Conservation (phyloP, 805 yeast genomes). For the Sugiyamaella boreocaroliniensis region DNA sequence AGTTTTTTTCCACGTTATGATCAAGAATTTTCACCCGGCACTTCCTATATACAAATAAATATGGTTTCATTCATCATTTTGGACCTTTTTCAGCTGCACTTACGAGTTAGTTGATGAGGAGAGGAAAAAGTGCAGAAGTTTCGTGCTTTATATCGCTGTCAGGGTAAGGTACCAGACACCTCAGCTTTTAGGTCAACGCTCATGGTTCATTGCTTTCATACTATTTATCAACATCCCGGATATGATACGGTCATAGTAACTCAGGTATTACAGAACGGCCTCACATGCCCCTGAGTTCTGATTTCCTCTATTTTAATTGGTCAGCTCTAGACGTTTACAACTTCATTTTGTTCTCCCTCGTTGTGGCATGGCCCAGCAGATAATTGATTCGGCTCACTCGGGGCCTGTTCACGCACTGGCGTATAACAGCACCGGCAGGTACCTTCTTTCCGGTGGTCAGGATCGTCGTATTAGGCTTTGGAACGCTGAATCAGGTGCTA, state of each 20-base stretch:
- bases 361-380: neutral
- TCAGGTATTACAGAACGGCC: too few relatives aligned
- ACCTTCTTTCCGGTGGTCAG: constrained; percentile 28
- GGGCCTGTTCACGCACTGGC: constrained; percentile 25
- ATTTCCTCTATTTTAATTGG: too few relatives aligned
- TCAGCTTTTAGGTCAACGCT: too few relatives aligned
- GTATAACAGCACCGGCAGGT: constrained; percentile 24
- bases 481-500: constrained; percentile 22
- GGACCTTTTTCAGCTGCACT: neutral
- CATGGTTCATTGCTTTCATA: too few relatives aligned
- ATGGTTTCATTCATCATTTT: constrained; percentile 20
- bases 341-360: neutral
- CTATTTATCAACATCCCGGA: too few relatives aligned
- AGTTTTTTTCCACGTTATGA: constrained; percentile 26
- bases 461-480: constrained; percentile 24
- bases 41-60: constrained; percentile 26
- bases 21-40: constrained; percentile 30
- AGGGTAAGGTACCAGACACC: too few relatives aligned
- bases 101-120: neutral
- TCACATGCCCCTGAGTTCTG: too few relatives aligned
- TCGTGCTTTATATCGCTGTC: neutral
- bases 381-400: constrained; percentile 12
- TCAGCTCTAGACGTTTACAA: neutral
- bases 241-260: too few relatives aligned
- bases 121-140: neutral